Evolutionary conservation across 148 eudicot species (phyloP).

Genomic region (Salicornia ramosissima): DNA sequence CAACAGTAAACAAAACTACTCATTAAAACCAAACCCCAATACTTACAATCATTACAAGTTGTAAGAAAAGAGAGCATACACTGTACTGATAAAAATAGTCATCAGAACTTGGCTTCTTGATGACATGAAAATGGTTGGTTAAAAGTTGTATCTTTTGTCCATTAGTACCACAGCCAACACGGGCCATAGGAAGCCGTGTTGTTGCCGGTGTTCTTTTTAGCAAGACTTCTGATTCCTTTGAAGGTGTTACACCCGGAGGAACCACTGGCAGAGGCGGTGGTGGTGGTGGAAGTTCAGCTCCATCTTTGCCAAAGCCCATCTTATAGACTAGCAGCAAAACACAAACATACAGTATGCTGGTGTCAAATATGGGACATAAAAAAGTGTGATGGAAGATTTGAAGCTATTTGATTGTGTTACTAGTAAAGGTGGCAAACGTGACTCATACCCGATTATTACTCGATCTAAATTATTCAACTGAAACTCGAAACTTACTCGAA

Average conservation of each 20-base stretch:
- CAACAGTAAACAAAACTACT: neutral
- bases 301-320: too few relatives aligned
- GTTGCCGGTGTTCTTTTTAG: neutral
- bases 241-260: conserved; percentile 25
- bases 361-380: too few relatives aligned
- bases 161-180: conserved; percentile 32
- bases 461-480: too few relatives aligned
- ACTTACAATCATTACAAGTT: neutral
- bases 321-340: too few relatives aligned
- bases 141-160: conserved; percentile 35
- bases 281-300: conserved; percentile 30
- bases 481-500: too few relatives aligned
- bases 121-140: conserved; percentile 45
- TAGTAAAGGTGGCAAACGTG: too few relatives aligned
- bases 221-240: neutral
- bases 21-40: neutral
- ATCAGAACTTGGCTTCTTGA: conserved; percentile 27
- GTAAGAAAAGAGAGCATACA: conserved; percentile 5
- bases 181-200: conserved; percentile 26
- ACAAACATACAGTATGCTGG: too few relatives aligned
- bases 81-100: conserved; percentile 39
- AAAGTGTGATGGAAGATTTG: too few relatives aligned
- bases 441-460: too few relatives aligned
- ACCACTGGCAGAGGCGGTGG: conserved; percentile 42
- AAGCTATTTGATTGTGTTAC: too few relatives aligned